phyloP scores from a whole-genome alignment of 2,329 filamentous ascomycete species.

The Venturia asperata region DNA sequence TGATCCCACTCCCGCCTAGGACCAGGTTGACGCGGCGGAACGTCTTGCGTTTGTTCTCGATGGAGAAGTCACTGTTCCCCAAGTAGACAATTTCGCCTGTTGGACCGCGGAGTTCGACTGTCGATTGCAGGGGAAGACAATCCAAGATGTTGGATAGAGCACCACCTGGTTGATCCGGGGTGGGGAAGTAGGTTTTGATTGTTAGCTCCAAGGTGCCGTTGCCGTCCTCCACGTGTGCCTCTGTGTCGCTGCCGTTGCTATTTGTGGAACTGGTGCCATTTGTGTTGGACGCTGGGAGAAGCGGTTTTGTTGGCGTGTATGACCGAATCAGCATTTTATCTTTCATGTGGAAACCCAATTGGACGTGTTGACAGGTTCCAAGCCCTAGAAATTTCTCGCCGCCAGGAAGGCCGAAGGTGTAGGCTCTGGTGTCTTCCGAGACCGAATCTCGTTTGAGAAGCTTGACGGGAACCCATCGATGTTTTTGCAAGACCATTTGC shows the following conservation, averaged over 20 bases:
- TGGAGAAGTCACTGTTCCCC: slow-evolving; percentile 41
- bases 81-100: slow-evolving; percentile 46
- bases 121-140: slow-evolving; percentile 42
- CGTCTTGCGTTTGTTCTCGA: slow-evolving; percentile 35
- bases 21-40: slow-evolving; percentile 44
- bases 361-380: slow-evolving; percentile 46
- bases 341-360: slow-evolving; percentile 47
- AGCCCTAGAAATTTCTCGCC: slow-evolving; percentile 39
- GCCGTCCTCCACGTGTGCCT: slow-evolving; percentile 21
- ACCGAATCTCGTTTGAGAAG: slow-evolving; percentile 34
- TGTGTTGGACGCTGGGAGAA: slow-evolving; percentile 28
- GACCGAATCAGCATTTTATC: slow-evolving; percentile 46
- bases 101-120: slow-evolving; percentile 47
- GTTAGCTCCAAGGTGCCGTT: slow-evolving; percentile 44
- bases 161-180: slow-evolving; percentile 43
- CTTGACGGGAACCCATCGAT: slow-evolving; percentile 43
- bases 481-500: slow-evolving; percentile 36
- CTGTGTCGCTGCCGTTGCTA: not conserved
- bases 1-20: slow-evolving; percentile 46
- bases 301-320: slow-evolving; percentile 46
- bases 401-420: slow-evolving; percentile 42
- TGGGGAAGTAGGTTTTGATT: slow-evolving; percentile 48
- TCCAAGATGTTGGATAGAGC: slow-evolving; percentile 49
- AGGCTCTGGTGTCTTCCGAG: slow-evolving; percentile 40
- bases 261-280: not conserved